Percentiles rank a stretch among this genome's conserved stretches.
These are phyloP conservation scores for apple (Malus domestica) DNA, from an alignment of 306 rosid genomes.

Conservation along the genomic window DNA sequence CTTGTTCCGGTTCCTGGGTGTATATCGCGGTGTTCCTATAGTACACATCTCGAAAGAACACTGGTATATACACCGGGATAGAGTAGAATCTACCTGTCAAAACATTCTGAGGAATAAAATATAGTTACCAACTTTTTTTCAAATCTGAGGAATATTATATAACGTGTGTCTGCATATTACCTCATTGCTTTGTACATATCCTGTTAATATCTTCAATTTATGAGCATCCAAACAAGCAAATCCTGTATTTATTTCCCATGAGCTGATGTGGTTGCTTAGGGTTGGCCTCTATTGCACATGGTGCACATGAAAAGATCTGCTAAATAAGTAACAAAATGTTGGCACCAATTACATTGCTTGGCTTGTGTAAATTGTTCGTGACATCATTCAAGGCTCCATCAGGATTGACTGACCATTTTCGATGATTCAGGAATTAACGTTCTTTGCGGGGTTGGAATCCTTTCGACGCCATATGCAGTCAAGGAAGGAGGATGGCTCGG, in stretches of 20 bases:
- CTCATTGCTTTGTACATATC: conserved; percentile 20
- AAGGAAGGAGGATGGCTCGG: conserved; percentile 94
- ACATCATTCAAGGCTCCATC: background rate
- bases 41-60: background rate
- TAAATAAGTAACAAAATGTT: background rate
- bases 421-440: conserved; percentile 69
- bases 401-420: background rate
- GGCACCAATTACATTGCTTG: background rate
- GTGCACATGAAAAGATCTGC: conserved; percentile 15
- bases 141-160: background rate
- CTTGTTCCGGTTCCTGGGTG: background rate
- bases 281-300: conserved; percentile 13
- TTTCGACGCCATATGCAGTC: conserved; percentile 85
- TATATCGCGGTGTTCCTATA: background rate
- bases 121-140: background rate
- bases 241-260: conserved; percentile 8
- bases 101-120: background rate
- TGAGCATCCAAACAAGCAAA: conserved; percentile 8
- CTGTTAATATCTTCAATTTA: background rate
- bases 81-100: background rate
- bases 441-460: conserved; percentile 93
- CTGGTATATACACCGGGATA: background rate
- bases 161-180: background rate
- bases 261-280: background rate
- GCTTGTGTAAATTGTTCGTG: background rate